Conservation (phyloP, 2,329 filamentous ascomycete species). For the Apiospora hydei region DNA sequence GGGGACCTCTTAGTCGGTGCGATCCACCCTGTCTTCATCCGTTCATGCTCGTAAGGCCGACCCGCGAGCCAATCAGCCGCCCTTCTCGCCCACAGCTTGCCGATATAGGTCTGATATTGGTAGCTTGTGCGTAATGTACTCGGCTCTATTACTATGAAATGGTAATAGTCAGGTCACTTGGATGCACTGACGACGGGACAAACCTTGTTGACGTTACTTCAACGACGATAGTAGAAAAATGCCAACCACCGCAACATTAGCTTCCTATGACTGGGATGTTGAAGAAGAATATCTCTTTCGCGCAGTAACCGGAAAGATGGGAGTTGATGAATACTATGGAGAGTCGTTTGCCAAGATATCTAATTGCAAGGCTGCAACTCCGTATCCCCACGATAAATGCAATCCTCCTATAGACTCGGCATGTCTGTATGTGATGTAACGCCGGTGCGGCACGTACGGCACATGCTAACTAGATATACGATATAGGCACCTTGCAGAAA, state of each 20-base stretch:
- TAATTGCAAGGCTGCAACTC: not conserved
- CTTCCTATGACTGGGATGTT: not conserved
- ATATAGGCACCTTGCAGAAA: not conserved
- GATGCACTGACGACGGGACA: not conserved
- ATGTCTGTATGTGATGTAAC: not conserved
- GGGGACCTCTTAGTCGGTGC: not conserved
- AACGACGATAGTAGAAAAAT: not conserved
- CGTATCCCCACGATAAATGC: not conserved
- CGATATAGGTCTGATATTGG: not conserved
- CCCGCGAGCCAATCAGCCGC: not conserved
- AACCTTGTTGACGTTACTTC: not conserved
- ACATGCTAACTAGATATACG: not conserved
- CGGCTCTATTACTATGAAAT: not conserved
- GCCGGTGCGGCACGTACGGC: slow-evolving; percentile 11
- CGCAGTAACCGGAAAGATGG: not conserved
- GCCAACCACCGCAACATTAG: not conserved
- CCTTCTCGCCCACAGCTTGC: not conserved
- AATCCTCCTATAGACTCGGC: not conserved
- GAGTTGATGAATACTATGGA: no score
- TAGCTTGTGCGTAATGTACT: not conserved
- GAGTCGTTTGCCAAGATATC: not conserved
- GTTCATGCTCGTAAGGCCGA: slow-evolving; percentile 1
- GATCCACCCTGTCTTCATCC: not conserved
- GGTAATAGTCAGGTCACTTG: not conserved
- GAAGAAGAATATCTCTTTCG: not conserved